These are phyloP conservation scores for Batkoa obscura DNA, from an alignment of 371 early-diverging fungal genomes.

Conservation along the genomic window DNA sequence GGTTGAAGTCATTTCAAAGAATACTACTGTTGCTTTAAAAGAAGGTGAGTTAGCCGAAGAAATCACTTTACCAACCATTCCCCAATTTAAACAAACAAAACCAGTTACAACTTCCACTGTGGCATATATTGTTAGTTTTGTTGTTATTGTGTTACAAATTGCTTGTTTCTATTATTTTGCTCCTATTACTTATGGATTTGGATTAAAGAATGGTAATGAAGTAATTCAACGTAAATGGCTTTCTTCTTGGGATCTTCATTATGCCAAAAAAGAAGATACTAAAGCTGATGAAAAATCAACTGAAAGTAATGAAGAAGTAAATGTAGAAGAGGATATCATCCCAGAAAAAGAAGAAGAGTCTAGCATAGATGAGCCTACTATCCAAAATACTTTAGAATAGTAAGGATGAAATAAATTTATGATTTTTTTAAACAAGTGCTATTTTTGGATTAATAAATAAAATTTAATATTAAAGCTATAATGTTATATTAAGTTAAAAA, in stretches of 20 bases:
- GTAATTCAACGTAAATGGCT: conserved; percentile 48
- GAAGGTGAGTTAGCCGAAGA: not conserved
- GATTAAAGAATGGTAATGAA: conserved; percentile 27
- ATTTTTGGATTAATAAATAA: too few relatives aligned
- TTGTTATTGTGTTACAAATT: conserved; percentile 23
- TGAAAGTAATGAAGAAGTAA: too few relatives aligned
- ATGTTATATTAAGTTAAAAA: too few relatives aligned
- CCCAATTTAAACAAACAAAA: not conserved
- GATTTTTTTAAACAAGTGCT: too few relatives aligned
- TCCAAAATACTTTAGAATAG: too few relatives aligned
- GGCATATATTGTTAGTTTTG: conserved; percentile 16
- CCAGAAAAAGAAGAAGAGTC: too few relatives aligned
- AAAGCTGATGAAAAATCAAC: too few relatives aligned
- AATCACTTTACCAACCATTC: not conserved
- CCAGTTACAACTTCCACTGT: conserved; percentile 9
- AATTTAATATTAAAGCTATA: too few relatives aligned
- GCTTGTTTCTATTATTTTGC: conserved; percentile 33
- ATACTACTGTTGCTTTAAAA: not conserved
- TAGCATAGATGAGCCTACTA: too few relatives aligned
- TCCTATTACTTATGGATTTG: conserved; percentile 44
- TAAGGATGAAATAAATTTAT: too few relatives aligned
- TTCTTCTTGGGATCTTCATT: conserved; percentile 65
- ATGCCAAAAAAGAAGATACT: conserved; percentile 18
- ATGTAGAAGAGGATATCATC: too few relatives aligned
- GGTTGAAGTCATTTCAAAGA: not conserved